Conservation (phyloP, 805 yeast species). For the Yamadazyma nakazawae region DNA sequence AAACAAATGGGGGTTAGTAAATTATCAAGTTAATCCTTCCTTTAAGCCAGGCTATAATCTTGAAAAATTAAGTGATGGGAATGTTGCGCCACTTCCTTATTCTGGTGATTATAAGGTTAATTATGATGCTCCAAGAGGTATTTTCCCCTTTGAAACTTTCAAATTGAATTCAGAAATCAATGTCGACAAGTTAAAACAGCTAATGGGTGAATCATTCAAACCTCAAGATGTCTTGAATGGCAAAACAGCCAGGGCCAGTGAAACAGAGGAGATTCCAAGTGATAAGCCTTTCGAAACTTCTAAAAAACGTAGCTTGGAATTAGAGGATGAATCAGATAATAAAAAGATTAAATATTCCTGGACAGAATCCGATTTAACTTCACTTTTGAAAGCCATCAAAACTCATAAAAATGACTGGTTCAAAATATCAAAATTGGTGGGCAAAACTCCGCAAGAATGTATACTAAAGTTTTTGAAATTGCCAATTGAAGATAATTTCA, state of each 20-base stretch:
- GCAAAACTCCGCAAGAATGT: slow-evolving; percentile 75
- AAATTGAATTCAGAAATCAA: slow-evolving; percentile 58
- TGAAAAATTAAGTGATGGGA: slow-evolving; percentile 45
- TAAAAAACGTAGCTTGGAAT: slow-evolving; percentile 5
- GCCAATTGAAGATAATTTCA: slow-evolving; percentile 76
- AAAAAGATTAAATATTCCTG: slow-evolving; percentile 48
- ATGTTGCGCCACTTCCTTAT: slow-evolving; percentile 55
- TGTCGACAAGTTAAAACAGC: slow-evolving; percentile 31
- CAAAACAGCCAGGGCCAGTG: background rate
- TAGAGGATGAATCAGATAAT: background rate
- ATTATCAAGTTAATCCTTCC: slow-evolving; percentile 85
- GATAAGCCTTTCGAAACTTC: background rate
- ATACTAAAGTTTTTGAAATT: slow-evolving; percentile 72
- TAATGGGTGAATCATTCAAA: slow-evolving; percentile 16
- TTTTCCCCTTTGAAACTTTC: slow-evolving; percentile 86
- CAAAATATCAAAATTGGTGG: slow-evolving; percentile 62
- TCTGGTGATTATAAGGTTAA: slow-evolving; percentile 75
- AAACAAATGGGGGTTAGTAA: slow-evolving; percentile 89
- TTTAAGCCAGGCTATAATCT: slow-evolving; percentile 61
- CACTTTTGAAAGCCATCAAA: slow-evolving; percentile 60
- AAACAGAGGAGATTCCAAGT: background rate
- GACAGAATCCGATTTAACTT: slow-evolving; percentile 61
- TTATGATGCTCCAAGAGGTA: slow-evolving; percentile 86
- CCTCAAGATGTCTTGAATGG: background rate
- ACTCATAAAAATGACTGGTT: slow-evolving; percentile 75